These are phyloP conservation scores for Athelia psychrophila DNA, from an alignment of 1,284 basidiomycete species.

Conservation along the genomic window DNA sequence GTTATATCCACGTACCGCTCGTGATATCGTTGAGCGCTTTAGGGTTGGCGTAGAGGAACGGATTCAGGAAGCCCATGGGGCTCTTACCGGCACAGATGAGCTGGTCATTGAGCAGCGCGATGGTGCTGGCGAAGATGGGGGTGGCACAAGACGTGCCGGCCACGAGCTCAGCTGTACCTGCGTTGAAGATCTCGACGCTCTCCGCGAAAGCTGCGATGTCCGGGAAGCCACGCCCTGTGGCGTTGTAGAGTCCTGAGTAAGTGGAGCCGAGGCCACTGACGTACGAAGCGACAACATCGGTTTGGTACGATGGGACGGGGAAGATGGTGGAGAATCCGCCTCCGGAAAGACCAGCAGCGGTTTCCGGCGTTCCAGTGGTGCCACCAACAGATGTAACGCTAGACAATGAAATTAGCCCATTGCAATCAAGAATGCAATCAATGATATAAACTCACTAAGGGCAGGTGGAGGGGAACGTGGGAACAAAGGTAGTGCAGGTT, in stretches of 20 bases:
- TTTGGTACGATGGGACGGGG: not conserved
- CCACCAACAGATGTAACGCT: conserved; percentile 35
- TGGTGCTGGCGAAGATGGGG: conserved; percentile 47
- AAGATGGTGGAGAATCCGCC: not conserved
- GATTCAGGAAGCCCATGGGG: conserved; percentile 48
- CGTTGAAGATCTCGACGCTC: conserved; percentile 25
- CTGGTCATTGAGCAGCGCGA: conserved; percentile 56
- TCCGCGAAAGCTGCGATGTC: conserved; percentile 34
- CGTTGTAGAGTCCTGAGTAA: not conserved
- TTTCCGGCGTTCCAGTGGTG: conserved; percentile 31
- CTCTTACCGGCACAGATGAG: conserved; percentile 39
- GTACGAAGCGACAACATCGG: not conserved
- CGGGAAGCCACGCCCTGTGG: conserved; percentile 32
- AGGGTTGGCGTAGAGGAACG: conserved; percentile 36
- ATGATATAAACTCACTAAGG: conserved; percentile 12
- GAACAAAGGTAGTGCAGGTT: conserved; percentile 40
- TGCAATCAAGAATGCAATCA: conserved; percentile 1
- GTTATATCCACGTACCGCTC: conserved; percentile 6
- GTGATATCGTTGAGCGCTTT: conserved; percentile 43
- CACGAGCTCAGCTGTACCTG: conserved; percentile 24
- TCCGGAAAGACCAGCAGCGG: conserved; percentile 27
- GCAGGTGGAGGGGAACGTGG: conserved; percentile 46
- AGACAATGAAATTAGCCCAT: not conserved
- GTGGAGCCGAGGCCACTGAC: not conserved
- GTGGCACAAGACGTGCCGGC: conserved; percentile 54